phyloP scores from a whole-genome alignment of 2,329 filamentous ascomycete species.

The Neodidymelliopsis sp. region DNA sequence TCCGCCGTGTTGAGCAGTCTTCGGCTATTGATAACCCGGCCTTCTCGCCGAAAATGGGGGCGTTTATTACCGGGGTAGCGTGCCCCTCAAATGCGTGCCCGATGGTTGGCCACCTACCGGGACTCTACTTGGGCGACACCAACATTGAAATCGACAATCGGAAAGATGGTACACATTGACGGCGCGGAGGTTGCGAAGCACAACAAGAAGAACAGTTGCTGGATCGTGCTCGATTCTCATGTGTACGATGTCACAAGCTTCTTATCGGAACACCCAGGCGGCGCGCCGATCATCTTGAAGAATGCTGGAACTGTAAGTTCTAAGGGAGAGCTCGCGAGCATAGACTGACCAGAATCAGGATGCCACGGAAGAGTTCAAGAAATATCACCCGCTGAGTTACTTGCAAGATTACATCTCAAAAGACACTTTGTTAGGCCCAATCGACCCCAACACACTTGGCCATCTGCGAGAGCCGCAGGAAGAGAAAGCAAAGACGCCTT shows the following conservation, averaged over 20 bases:
- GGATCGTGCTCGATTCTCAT: slow-evolving; percentile 72
- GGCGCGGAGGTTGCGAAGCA: slow-evolving; percentile 47
- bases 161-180: slow-evolving; percentile 35
- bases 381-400: slow-evolving; percentile 44
- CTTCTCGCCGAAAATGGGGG: slow-evolving; percentile 29
- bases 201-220: slow-evolving; percentile 53
- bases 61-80: slow-evolving; percentile 28
- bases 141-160: background rate
- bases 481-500: slow-evolving; percentile 26
- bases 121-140: background rate
- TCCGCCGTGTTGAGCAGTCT: slow-evolving; percentile 22
- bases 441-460: slow-evolving; percentile 44
- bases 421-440: slow-evolving; percentile 35
- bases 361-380: slow-evolving; percentile 46
- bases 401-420: slow-evolving; percentile 39
- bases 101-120: slow-evolving; percentile 28
- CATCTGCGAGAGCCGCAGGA: slow-evolving; percentile 34
- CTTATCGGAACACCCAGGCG: slow-evolving; percentile 67
- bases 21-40: slow-evolving; percentile 24
- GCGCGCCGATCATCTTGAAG: slow-evolving; percentile 52
- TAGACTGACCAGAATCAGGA: slow-evolving; percentile 31
- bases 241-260: slow-evolving; percentile 74
- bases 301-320: slow-evolving; percentile 54
- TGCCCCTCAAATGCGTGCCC: slow-evolving; percentile 33
- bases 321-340: too few relatives aligned